These are phyloP conservation scores for Penicillium chermesinum DNA, from an alignment of 495 filamentous ascomycete genomes.

Conservation along the genomic window DNA sequence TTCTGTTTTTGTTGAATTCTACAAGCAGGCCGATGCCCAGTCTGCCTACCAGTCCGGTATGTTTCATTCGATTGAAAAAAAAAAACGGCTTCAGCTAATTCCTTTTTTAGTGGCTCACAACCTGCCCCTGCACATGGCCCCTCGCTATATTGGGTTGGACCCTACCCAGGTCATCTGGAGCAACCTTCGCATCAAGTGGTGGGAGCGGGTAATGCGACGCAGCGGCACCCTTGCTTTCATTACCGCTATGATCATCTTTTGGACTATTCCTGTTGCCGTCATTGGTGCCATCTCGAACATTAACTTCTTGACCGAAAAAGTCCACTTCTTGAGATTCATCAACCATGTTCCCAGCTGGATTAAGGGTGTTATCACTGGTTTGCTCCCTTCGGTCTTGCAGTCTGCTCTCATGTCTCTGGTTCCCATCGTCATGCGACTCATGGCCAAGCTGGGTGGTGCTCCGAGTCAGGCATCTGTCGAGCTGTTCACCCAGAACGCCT, in stretches of 20 bases:
- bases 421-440: constrained; percentile 76
- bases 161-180: constrained; percentile 87
- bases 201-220: constrained; percentile 71
- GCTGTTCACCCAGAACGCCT: constrained; percentile 82
- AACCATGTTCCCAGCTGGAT: constrained; percentile 62
- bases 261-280: constrained; percentile 79
- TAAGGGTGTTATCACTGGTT: constrained; percentile 76
- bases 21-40: constrained; percentile 75
- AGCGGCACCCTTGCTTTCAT: constrained; percentile 67
- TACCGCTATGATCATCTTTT: constrained; percentile 80
- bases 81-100: no score
- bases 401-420: constrained; percentile 85
- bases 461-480: constrained; percentile 76
- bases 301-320: constrained; percentile 53
- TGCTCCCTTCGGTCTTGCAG: constrained; percentile 75
- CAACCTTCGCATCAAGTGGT: constrained; percentile 83
- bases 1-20: constrained; percentile 79
- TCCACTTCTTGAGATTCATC: constrained; percentile 71
- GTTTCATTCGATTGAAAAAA: neutral
- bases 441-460: constrained; percentile 74
- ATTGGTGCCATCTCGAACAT: constrained; percentile 89
- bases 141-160: constrained; percentile 78
- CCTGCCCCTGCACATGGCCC: constrained; percentile 87
- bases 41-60: constrained; percentile 60
- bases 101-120: constrained; percentile 63